Base-by-base conservation (phyloP, 495 filamentous ascomycete species). In the Penicillium pulvis region DNA sequence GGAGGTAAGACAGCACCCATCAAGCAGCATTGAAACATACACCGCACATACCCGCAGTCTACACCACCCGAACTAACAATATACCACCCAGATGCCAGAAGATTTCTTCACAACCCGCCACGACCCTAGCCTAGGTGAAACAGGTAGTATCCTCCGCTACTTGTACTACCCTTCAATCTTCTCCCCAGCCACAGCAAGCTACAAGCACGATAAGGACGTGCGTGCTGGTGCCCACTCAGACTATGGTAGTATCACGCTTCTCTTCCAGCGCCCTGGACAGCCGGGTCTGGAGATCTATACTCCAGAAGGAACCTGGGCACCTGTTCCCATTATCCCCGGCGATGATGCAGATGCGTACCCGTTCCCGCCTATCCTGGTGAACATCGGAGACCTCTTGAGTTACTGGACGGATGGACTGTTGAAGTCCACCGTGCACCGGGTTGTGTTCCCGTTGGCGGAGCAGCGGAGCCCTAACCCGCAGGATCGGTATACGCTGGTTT, bases 331-430 rank as follows among this genome's bases (percentile, higher is more conserved):
- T n/a, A 65, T 71, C 10, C 79, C 78, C 0, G 68, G 66, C 17
- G 36, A 51, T 8, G 74, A 82, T 14, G 41, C 55, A 9, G 61
- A 55, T 48, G 59, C 65, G 51, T 84, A 84, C 62, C 72, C 78
- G 1, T 78, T 80, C 42, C 88, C 90, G 26, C 91, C 94, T 0
- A 92, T 98, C 42, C 77, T 97, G 14, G 85, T 97, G 26, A 98
- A 98, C 65, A 93, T 97, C 33, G 94, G 93, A 3, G 94, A 98
- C 67, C 66, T 97, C 48, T 83, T 98, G 6, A 87, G 84, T 20
- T 92, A 95, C 65, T 98, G 94, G 94, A 97, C 94, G 2, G 85
- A 87, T 51, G 92, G 92, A 3, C 65, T 97, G 49, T 77, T 97
- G 39, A 86, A 88, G 60, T 90, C 85, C 47, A 97, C 94, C 0